Evolutionary conservation across 305 asterid genomes (phyloP).

Genomic region (Solanum hybrid): DNA sequence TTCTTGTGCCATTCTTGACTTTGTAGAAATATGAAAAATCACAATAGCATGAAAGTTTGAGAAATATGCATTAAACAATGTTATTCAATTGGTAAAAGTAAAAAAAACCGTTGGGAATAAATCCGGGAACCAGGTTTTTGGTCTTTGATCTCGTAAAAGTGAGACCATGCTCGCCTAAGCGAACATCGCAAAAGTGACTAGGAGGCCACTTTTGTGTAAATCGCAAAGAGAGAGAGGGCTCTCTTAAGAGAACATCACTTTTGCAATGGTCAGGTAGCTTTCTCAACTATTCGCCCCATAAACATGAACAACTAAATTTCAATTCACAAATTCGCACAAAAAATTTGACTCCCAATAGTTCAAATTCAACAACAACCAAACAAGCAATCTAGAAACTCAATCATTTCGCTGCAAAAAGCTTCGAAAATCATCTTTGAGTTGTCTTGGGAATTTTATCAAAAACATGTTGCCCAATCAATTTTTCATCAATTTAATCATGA

Average conservation of each 20-base stretch:
- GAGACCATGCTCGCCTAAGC: neutral
- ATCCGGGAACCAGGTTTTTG: neutral
- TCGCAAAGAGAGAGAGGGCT: neutral
- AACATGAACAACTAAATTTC: neutral
- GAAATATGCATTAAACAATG: neutral
- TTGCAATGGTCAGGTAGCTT: neutral
- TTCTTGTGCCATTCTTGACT: neutral
- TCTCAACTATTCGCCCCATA: neutral
- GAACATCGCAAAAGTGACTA: neutral
- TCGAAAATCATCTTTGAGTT: neutral
- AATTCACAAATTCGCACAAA: neutral
- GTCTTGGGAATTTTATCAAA: neutral
- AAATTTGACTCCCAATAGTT: no score
- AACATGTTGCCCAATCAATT: neutral
- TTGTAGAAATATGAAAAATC: neutral
- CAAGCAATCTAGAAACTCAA: neutral
- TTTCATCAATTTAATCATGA: neutral
- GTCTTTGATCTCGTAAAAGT: neutral
- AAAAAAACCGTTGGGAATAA: neutral
- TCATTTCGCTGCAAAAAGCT: neutral
- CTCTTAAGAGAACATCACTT: neutral
- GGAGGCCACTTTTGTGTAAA: neutral
- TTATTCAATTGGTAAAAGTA: neutral
- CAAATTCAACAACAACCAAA: neutral
- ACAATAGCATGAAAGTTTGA: neutral